phyloP scores from a whole-genome alignment of 805 yeast species.

The Spathaspora hagerdaliae region DNA sequence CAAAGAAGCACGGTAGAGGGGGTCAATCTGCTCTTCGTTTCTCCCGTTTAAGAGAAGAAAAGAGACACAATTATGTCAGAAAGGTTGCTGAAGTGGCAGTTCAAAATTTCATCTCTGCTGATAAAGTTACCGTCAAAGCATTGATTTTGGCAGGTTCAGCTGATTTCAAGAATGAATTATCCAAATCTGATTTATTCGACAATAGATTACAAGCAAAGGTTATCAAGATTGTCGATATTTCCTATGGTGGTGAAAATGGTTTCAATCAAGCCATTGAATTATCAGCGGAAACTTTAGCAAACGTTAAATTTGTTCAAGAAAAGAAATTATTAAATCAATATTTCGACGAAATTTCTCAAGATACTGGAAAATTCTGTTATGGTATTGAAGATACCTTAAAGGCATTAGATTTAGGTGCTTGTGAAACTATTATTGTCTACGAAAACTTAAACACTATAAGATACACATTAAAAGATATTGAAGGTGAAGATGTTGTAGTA shows the following conservation, averaged over 20 bases:
- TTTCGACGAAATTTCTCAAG: slow-evolving; percentile 97
- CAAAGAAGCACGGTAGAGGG: slow-evolving; percentile 99
- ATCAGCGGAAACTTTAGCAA: slow-evolving; percentile 93
- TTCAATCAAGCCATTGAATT: slow-evolving; percentile 98
- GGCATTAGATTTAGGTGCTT: slow-evolving; percentile 94
- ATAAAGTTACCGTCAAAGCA: slow-evolving; percentile 92
- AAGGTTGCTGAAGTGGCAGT: slow-evolving; percentile 98
- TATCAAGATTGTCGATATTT: slow-evolving; percentile 90
- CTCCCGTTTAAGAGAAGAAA: slow-evolving; percentile 97
- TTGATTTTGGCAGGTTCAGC: slow-evolving; percentile 98
- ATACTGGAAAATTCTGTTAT: slow-evolving; percentile 95
- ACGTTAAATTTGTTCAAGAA: slow-evolving; percentile 97
- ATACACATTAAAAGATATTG: slow-evolving; percentile 78
- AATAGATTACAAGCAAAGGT: slow-evolving; percentile 81
- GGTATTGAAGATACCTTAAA: slow-evolving; percentile 96
- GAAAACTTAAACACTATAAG: slow-evolving; percentile 87
- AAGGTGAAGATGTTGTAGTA: slow-evolving; percentile 70
- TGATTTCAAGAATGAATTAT: slow-evolving; percentile 93
- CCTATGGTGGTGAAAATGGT: slow-evolving; percentile 99
- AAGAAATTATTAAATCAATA: slow-evolving; percentile 89
- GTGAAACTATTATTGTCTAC: slow-evolving; percentile 87
- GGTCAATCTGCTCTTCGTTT: slow-evolving; percentile 99
- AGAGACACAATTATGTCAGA: slow-evolving; percentile 97
- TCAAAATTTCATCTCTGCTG: slow-evolving; percentile 91
- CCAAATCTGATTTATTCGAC: slow-evolving; percentile 91